These are phyloP conservation scores for Lactifluus pinguis DNA, from an alignment of 768 basidiomycete species.

Conservation along the genomic window DNA sequence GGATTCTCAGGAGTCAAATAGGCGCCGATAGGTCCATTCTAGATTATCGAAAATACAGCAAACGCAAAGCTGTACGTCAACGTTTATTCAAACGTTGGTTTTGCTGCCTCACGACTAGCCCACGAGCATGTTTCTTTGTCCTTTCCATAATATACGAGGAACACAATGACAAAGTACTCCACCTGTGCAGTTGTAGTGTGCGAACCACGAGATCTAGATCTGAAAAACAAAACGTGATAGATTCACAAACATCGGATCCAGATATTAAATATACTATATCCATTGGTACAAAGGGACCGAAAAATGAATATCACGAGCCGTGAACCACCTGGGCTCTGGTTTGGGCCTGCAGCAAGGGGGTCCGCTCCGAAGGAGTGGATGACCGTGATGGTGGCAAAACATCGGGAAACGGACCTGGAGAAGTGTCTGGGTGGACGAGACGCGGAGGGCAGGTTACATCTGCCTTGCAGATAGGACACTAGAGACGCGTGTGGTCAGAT, in stretches of 20 bases:
- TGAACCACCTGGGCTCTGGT: not conserved
- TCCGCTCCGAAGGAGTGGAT: slow-evolving; percentile 9
- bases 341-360: slow-evolving; percentile 10
- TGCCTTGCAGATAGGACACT: slow-evolving; percentile 92
- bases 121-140: not conserved
- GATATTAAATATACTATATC: slow-evolving; percentile 15
- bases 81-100: not conserved
- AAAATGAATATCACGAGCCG: slow-evolving; percentile 11
- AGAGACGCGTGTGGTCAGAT: not conserved
- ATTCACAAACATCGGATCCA: slow-evolving; percentile 11
- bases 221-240: slow-evolving; percentile 10
- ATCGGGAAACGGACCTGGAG: not conserved
- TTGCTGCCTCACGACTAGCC: not conserved
- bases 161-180: not conserved
- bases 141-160: not conserved
- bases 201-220: not conserved
- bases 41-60: not conserved
- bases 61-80: not conserved
- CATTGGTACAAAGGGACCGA: slow-evolving; percentile 9
- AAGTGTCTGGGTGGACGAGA: slow-evolving; percentile 15
- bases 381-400: slow-evolving; percentile 4
- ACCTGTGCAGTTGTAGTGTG: not conserved
- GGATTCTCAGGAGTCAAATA: not conserved
- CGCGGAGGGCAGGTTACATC: slow-evolving; percentile 69
- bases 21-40: not conserved